Evolutionary conservation across 1,284 basidiomycete genomes (phyloP).

Genomic region (Sanghuangporus weigelae): DNA sequence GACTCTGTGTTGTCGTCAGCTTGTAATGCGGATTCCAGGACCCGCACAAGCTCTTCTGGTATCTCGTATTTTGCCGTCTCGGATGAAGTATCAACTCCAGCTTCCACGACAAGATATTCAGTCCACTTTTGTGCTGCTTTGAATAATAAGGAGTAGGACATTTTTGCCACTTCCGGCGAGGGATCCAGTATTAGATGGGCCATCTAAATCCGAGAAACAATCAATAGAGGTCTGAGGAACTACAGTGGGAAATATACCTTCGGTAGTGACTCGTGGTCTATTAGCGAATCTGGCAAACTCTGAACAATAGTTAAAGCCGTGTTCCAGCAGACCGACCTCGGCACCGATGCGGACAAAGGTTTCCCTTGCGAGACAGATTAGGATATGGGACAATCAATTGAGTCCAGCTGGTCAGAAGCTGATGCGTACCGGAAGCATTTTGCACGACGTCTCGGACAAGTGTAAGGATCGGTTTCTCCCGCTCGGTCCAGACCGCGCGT

Average conservation of each 20-base stretch:
- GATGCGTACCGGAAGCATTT: slow-evolving; percentile 42
- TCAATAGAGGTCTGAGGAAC: background rate
- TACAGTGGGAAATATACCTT: slow-evolving; percentile 37
- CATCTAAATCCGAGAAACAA: slow-evolving; percentile 45
- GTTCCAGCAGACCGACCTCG: slow-evolving; percentile 63
- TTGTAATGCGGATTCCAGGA: slow-evolving; percentile 47
- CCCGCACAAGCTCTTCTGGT: slow-evolving; percentile 60
- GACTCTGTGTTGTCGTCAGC: background rate
- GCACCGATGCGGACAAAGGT: slow-evolving; percentile 38
- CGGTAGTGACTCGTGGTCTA: slow-evolving; percentile 59
- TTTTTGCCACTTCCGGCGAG: slow-evolving; percentile 62
- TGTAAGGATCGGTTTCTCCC: slow-evolving; percentile 47
- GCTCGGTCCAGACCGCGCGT: slow-evolving; percentile 62
- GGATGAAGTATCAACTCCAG: slow-evolving; percentile 63
- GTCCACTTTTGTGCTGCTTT: slow-evolving; percentile 64
- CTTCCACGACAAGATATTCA: slow-evolving; percentile 79
- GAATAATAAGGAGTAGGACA: slow-evolving; percentile 64
- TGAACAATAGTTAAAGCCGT: slow-evolving; percentile 64
- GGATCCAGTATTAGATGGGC: slow-evolving; percentile 67
- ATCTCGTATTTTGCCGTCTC: slow-evolving; percentile 46
- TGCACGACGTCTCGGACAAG: slow-evolving; percentile 57
- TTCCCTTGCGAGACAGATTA: slow-evolving; percentile 24
- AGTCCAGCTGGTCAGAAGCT: background rate
- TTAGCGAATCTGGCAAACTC: slow-evolving; percentile 57
- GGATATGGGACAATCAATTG: background rate